Base-by-base conservation (phyloP, 2,329 filamentous ascomycete genomes). In the Hymenoscyphus albidus region DNA sequence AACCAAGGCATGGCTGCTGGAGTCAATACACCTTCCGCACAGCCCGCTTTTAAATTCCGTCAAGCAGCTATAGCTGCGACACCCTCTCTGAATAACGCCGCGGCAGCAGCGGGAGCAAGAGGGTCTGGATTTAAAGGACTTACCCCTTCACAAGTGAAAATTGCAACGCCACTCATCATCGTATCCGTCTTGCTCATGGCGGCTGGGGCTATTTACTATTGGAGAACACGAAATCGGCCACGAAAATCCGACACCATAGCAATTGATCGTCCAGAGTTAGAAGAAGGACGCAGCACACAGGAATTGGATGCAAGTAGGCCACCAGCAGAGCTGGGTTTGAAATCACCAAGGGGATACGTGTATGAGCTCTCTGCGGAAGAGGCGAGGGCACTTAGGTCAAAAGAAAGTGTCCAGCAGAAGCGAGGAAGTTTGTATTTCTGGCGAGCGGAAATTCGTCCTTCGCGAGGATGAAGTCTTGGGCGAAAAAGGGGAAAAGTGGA, bases 321-420 rank as follows among this genome's bases (percentile, higher is more conserved):
- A 32, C n/a, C 59, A 12, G 39, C 48, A 27, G 59, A 61, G 27
- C 16, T 61, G 31, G 59, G 59, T 42, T 38, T 61, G 59, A 61
- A 61, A 61, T 61, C 59, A 10, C 59, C 59, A 18, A 48, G 39
- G 18, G 44, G 44, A 10, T 51, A 18, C 22, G 44, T 51, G 7
- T 51, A 18, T 51, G 44, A 51, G 22, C 44, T 51, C 12, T 22
- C 44, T 9, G 44, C 44, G n/a, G 44, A 51, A 51, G 44, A 51
- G 12, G n/a, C 10, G 18, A 51, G n/a, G 9, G 44, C n/a, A 10
- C 44, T 7, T 22, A n/a, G 22, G 22, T 51, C 44, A 3, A 51
- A 51, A 22, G 12, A n/a, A 9, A 51, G 44, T 51, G 3, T 22
- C 3, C 22, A 18, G 44, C 44, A 22, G 16, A 51, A 51, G 2